A percentile compares a stretch with the other conserved stretches of the same genome.
phyloP scores from a whole-genome alignment of 257 asterid genomes.

The Lycium barbarum region DNA sequence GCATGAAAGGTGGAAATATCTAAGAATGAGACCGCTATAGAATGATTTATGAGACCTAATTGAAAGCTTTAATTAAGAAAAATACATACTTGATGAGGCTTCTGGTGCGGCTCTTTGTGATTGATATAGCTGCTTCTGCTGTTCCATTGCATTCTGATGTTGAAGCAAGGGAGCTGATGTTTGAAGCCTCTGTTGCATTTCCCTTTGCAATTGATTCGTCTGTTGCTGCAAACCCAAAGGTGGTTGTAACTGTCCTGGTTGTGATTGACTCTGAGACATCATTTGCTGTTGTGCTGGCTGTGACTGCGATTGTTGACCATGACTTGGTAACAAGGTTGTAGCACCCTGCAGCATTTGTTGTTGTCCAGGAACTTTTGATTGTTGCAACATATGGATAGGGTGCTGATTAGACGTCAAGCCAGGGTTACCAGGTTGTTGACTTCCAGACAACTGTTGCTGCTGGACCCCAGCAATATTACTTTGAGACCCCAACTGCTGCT shows the following conservation, averaged over 20 bases:
- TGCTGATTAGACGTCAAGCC: slow-evolving; percentile 73
- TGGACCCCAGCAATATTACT: slow-evolving; percentile 74
- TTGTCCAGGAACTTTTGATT: slow-evolving; percentile 69
- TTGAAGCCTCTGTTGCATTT: slow-evolving; percentile 85
- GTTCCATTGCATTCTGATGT: slow-evolving; percentile 73
- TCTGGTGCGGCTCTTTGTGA: slow-evolving; percentile 76
- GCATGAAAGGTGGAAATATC: neutral
- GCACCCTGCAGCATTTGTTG: slow-evolving; percentile 80
- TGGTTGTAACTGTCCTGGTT: slow-evolving; percentile 81
- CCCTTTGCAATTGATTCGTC: slow-evolving; percentile 65
- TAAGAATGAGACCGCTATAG: slow-evolving; percentile 14
- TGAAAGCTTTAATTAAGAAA: slow-evolving; percentile 32
- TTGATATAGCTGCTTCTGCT: slow-evolving; percentile 80
- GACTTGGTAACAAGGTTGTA: slow-evolving; percentile 68
- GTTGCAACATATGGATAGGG: slow-evolving; percentile 72
- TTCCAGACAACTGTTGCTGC: slow-evolving; percentile 83
- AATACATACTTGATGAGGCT: slow-evolving; percentile 72
- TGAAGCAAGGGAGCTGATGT: slow-evolving; percentile 79
- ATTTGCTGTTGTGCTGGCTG: slow-evolving; percentile 83
- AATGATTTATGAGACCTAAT: neutral
- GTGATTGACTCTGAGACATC: slow-evolving; percentile 89
- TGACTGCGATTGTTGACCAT: slow-evolving; percentile 73
- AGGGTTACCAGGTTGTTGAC: slow-evolving; percentile 66
- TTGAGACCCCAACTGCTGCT: slow-evolving; percentile 74
- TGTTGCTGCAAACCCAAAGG: slow-evolving; percentile 81